A percentile compares a stretch with the other conserved stretches of the same genome.
Conservation (phyloP, 139 green algal genomes). For the Haematococcus sp. region DNA sequence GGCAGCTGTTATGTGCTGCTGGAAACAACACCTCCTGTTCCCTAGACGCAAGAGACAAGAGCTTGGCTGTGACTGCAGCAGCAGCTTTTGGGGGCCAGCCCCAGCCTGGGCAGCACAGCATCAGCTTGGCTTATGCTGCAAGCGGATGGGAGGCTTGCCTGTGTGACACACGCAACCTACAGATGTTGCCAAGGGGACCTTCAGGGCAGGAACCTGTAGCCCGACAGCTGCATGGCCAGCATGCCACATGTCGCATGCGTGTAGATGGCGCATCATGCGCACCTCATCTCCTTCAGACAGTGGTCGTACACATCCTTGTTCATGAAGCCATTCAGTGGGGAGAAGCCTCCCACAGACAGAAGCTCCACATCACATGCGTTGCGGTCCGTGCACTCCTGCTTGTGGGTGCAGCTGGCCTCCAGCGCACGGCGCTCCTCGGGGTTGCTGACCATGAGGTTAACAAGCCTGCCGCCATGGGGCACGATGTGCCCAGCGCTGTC, state of each 20-base stretch:
- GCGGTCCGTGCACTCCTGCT: constrained; percentile 73
- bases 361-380: constrained; percentile 94
- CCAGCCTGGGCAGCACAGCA: too few relatives aligned
- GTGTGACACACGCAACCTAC: too few relatives aligned
- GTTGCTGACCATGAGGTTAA: constrained; percentile 67
- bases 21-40: neutral
- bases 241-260: too few relatives aligned
- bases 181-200: too few relatives aligned
- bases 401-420: constrained; percentile 29
- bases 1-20: neutral
- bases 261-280: neutral
- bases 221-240: too few relatives aligned
- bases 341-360: constrained; percentile 83
- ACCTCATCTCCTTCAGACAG: constrained; percentile 77
- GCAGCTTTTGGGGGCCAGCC: too few relatives aligned
- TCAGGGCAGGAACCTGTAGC: too few relatives aligned
- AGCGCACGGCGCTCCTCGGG: constrained; percentile 38
- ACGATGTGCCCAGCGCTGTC: constrained; percentile 45
- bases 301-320: constrained; percentile 74
- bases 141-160: too few relatives aligned
- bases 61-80: too few relatives aligned
- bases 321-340: constrained; percentile 86
- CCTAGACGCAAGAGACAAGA: too few relatives aligned
- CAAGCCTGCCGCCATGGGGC: constrained; percentile 69
- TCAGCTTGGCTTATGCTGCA: too few relatives aligned